These are phyloP conservation scores for Ramalina intermedia DNA, from an alignment of 495 filamentous ascomycete species.

Conservation along the genomic window DNA sequence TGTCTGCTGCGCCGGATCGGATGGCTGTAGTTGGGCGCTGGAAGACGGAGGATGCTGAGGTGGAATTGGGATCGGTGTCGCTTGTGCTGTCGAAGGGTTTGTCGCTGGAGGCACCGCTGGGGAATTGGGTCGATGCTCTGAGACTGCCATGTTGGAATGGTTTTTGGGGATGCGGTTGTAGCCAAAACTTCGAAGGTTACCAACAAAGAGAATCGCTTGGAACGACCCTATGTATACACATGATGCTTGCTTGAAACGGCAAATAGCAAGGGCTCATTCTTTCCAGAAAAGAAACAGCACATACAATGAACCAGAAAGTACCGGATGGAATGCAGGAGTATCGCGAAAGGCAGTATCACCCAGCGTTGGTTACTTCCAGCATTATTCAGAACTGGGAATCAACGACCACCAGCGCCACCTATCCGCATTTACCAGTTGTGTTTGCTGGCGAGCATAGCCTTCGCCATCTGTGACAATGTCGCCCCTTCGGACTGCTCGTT, in stretches of 20 bases:
- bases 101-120: background rate
- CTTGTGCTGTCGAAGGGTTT: background rate
- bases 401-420: background rate
- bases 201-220: background rate
- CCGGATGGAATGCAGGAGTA: background rate
- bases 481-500: background rate
- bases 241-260: background rate
- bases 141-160: background rate
- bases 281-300: background rate
- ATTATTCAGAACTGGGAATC: no score
- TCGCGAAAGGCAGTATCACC: background rate
- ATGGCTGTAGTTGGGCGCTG: background rate
- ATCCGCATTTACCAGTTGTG: background rate
- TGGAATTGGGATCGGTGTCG: background rate
- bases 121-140: background rate
- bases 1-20: background rate
- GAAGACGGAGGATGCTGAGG: background rate
- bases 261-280: background rate
- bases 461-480: background rate
- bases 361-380: no score
- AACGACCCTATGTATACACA: background rate
- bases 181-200: background rate
- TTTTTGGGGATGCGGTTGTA: background rate
- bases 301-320: background rate
- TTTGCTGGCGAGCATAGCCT: slow-evolving; percentile 1